These are phyloP conservation scores for Carex scoparia DNA, from an alignment of 176 grass and related monocot genomes.

Conservation along the genomic window DNA sequence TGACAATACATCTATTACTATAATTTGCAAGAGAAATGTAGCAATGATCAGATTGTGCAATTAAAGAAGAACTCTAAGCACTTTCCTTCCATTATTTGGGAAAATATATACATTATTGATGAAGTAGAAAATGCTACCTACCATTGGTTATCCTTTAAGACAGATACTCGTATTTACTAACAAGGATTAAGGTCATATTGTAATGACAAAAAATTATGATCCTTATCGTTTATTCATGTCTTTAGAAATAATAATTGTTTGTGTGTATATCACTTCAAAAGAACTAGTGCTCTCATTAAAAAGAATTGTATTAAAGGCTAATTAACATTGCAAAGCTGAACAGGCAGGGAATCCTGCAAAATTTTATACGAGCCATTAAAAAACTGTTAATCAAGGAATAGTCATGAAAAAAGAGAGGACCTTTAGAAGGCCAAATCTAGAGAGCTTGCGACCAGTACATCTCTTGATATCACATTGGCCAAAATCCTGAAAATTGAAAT, in stretches of 20 bases:
- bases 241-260: background rate
- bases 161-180: background rate
- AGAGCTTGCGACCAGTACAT: conserved; percentile 95
- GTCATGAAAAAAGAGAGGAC: conserved; percentile 20
- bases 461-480: conserved; percentile 86
- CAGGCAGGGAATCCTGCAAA: background rate
- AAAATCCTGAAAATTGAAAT: conserved; percentile 55
- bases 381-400: background rate
- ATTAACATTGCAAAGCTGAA: background rate
- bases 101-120: background rate
- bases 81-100: background rate
- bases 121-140: background rate
- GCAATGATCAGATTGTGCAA: background rate
- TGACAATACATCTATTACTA: background rate
- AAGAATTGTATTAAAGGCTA: background rate
- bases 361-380: background rate
- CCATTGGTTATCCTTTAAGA: background rate
- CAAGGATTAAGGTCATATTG: background rate
- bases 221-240: background rate
- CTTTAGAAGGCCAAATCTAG: conserved; percentile 87
- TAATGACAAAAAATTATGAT: background rate
- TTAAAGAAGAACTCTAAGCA: background rate
- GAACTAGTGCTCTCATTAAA: background rate
- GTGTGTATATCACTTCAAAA: background rate
- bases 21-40: background rate